Evolutionary conservation across 768 basidiomycete species (phyloP), one percentile per base, ranked within the genome.

Genomic region (Psilocybe sp.): DNA sequence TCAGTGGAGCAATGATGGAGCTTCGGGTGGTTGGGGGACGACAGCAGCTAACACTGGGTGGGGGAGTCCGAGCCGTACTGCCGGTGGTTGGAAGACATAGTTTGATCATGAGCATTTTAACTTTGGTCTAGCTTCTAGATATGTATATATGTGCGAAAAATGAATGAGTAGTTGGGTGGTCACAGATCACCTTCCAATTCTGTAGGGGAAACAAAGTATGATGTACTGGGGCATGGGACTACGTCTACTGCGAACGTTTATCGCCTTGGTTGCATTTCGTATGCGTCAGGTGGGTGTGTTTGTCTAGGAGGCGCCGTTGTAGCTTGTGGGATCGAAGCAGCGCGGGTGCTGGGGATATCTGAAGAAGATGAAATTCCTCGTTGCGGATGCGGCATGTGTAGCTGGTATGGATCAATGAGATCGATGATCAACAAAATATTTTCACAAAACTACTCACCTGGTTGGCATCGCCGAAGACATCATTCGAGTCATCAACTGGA

Each of bases 61-160:
- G 80, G 70, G 66, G 46, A 82, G 75, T 59, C 74, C 77, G 33
- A 69, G 55, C 34, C 78, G 64, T 48, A 77, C 75, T 46, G 59
- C 78, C 14, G 78, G 77, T 56, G 82, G 82, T 14, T 84, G 82
- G 82, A 80, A 74, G 50, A 66, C 72, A 23, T 78, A 62, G 38
- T 9, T 36, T 16, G 47, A 34, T 36, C 40, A 11, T 41, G 32
- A 44, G 23, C 50, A 42, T 18, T 36, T 50, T 15, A 36, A 46
- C 7, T 20, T 16, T 12, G 32, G 19, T 35, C 16, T 23, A 28
- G 41, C 11, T 49, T 16, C 31, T 34, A 42, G 28, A 19, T 34
- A 49, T 49, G 36, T 42, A 15, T 42, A 49, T 50, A 43, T 50
- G 44, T 15, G 28, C 34, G 16, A 38, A 28, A 36, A 36, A 38